phyloP scores from a whole-genome alignment of 164 flowering plant species.

The Tetrastigma voinierianum region DNA sequence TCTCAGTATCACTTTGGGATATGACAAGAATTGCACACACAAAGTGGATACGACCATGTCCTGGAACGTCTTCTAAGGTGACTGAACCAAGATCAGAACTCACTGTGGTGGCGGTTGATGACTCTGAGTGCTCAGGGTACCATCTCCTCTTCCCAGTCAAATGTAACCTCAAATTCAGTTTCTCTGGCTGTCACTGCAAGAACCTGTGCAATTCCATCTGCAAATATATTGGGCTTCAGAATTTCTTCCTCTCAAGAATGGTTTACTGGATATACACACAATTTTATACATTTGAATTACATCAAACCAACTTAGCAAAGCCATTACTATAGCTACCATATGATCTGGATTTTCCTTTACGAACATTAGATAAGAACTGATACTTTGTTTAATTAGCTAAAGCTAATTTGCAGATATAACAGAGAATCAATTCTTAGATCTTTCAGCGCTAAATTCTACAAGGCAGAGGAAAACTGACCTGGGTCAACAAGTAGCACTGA shows the following conservation, averaged over 20 bases:
- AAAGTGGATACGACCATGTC: slow-evolving; percentile 55
- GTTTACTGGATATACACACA: slow-evolving; percentile 15
- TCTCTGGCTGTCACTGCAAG: slow-evolving; percentile 43
- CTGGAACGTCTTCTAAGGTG: slow-evolving; percentile 65
- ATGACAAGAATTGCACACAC: slow-evolving; percentile 85
- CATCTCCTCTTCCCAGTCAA: slow-evolving; percentile 64
- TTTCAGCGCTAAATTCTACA: slow-evolving; percentile 11
- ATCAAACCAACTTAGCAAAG: background rate
- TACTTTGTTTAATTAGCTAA: too few species aligned
- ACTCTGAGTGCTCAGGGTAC: slow-evolving; percentile 80
- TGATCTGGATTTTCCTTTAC: too few species aligned
- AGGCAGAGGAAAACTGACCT: slow-evolving; percentile 24
- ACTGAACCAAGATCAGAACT: slow-evolving; percentile 67
- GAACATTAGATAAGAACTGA: too few species aligned
- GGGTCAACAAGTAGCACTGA: slow-evolving; percentile 36
- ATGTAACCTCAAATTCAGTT: slow-evolving; percentile 35
- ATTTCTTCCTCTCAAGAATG: slow-evolving; percentile 39
- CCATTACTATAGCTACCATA: background rate
- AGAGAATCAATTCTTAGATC: too few species aligned
- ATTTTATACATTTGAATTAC: background rate
- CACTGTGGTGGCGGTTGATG: slow-evolving; percentile 60
- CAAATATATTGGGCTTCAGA: slow-evolving; percentile 48
- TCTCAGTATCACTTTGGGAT: slow-evolving; percentile 58
- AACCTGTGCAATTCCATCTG: slow-evolving; percentile 57
- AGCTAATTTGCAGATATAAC: too few species aligned